These are phyloP conservation scores for Rubia tinctorum DNA, from an alignment of 305 asterid genomes.

Conservation along the genomic window DNA sequence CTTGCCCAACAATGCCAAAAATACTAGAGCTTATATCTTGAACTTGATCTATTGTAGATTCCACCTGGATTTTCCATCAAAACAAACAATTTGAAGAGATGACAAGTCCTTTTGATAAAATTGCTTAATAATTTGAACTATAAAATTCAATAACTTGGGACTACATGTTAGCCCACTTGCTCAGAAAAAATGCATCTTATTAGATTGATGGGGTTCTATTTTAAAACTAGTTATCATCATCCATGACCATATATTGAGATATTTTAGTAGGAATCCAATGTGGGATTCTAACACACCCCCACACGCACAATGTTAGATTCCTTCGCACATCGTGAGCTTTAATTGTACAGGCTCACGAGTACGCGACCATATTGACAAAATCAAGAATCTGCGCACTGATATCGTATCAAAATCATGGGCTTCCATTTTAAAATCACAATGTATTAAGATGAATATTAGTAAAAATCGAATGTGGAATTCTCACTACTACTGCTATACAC, in stretches of 20 bases:
- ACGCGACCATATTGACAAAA: background rate
- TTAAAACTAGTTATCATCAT: too few species aligned
- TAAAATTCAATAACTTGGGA: background rate
- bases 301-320: too few species aligned
- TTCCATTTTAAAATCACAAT: too few species aligned
- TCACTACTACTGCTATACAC: background rate
- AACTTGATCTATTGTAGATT: slow-evolving; percentile 65
- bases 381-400: background rate
- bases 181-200: background rate
- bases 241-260: background rate
- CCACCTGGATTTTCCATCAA: slow-evolving; percentile 46
- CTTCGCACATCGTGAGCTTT: background rate
- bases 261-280: background rate
- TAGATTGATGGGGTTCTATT: background rate
- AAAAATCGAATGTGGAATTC: background rate
- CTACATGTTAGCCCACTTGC: background rate
- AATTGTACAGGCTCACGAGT: background rate
- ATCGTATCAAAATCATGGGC: background rate
- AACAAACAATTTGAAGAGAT: background rate
- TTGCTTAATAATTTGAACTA: background rate
- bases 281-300: background rate
- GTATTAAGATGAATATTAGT: background rate
- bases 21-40: slow-evolving; percentile 55
- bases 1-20: slow-evolving; percentile 47
- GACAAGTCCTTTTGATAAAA: background rate